A percentile compares a stretch with the other conserved stretches of the same genome.
Conservation (phyloP, 2,329 filamentous ascomycete genomes). For the Herpotrichia juniperi region DNA sequence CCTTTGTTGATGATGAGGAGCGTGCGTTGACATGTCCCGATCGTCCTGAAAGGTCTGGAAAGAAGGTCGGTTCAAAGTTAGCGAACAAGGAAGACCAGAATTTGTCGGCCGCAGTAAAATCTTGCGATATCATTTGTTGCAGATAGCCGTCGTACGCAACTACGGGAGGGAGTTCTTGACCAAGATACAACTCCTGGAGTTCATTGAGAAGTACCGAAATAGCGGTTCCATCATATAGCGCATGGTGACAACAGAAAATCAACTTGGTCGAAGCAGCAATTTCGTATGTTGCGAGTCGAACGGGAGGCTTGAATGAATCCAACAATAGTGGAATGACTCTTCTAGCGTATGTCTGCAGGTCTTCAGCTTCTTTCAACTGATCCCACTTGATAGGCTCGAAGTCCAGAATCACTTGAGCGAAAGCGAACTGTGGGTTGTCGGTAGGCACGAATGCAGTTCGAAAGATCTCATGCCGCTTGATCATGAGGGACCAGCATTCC, state of each 20-base stretch:
- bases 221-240: constrained; percentile 84
- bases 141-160: constrained; percentile 70
- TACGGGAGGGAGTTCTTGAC: constrained; percentile 54
- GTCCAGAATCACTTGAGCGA: constrained; percentile 73
- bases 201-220: constrained; percentile 74
- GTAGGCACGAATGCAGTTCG: constrained; percentile 77
- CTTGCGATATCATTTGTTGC: constrained; percentile 58
- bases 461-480: constrained; percentile 74
- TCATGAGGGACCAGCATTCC: constrained; percentile 67
- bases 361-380: constrained; percentile 13
- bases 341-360: constrained; percentile 49
- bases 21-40: background rate
- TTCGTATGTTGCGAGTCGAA: constrained; percentile 38
- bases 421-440: constrained; percentile 64
- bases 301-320: constrained; percentile 37
- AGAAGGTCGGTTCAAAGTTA: constrained; percentile 55
- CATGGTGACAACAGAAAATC: constrained; percentile 73
- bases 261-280: constrained; percentile 36
- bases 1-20: constrained; percentile 30
- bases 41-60: constrained; percentile 41
- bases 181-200: constrained; percentile 65
- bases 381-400: constrained; percentile 53
- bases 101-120: constrained; percentile 56
- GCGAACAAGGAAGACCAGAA: constrained; percentile 71
- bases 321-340: constrained; percentile 57